Base-by-base conservation (phyloP, 176 grass and related monocot species). In the Coix lacrymajobi region DNA sequence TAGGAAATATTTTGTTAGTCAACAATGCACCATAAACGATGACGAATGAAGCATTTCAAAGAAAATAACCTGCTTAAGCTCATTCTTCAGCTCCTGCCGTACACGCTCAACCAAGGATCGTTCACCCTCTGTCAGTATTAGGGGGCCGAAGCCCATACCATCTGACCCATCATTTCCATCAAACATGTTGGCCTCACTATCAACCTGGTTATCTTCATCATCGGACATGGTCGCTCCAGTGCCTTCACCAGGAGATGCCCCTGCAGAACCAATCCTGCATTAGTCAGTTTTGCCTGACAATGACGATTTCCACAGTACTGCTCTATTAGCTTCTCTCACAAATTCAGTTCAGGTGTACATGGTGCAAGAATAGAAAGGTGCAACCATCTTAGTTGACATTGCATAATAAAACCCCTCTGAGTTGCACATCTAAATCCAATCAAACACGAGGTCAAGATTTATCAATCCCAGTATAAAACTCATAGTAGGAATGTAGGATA, bases 141-240 rank as follows among this genome's bases (percentile, higher is more conserved):
- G 83, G 30, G 97, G 91, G 71, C 97, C 97, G 63, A 99, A 96
- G 30, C 91, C 97, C 93, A 94, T 96, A 66, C 91, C 87, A 24
- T 99, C 97, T 28, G 81, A 86, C 28, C 83, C 93, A 61, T 99
- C 93, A 34, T 87, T 93, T 79, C 78, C 89, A 66, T 92, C 88
- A 71, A 85, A 92, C 85, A 99, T 77, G 29, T 99, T 95, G 34
- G 89, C 51, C 45, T 99, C 91, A 60, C 94, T 93, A 61, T 99
- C 97, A 63, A 85, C 92, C 68, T 96, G 91, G 38, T 99, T 94
- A 85, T 99, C 97, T 73, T 99, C 96, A 84, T 99, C 94, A 82
- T 99, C 93, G 26, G 96, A 99, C 97, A 99, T 99, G 54, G 97
- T 96, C 3, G 89, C 93, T 44, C 97, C 93, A 41, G 97, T 94